Base-by-base conservation (phyloP, 2,329 filamentous ascomycete genomes). In the Colletotrichum liriopes region DNA sequence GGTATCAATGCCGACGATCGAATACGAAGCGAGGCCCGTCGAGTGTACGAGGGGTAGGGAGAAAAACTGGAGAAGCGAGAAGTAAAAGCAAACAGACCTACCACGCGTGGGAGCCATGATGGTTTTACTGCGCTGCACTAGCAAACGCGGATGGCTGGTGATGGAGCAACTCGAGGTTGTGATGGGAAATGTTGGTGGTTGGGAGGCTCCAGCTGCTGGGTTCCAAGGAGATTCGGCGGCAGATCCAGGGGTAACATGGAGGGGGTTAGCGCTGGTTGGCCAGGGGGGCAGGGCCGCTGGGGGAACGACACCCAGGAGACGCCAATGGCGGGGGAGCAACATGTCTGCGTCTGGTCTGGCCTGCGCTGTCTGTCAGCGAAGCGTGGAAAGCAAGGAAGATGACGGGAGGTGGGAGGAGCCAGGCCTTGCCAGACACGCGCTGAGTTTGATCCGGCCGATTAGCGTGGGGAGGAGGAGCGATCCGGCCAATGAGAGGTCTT, bases 121-220 rank as follows among this genome's bases (percentile, higher is more conserved):
- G 67, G 62, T 75, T 73, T 71, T 73, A 73, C 72, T 73, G 43
- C 61, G 64, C 11, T 49, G 55, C 60, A 71, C 65, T 73, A 67
- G 51, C 69, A 51, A 70, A 66, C 56, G 65, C 56, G 20, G 68
- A 75, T 74, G 73, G 73, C 73, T 75, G 73, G 71, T 51, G 47
- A 29, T 41, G 29, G 37, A 52, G 32, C 29, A 51, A 61, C 41
- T 29, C 32, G 23, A 51, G 55, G 32, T 73, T 60, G 62, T 59
- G 71, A 71, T 67, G 72, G 49, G 26, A 70, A 74, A 73, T 54
- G 59, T 39, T 74, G 74, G 73, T 75, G 74, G 74, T 74, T 75
- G 74, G 74, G 74, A 67, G 6, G 49, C 20, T 71, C 47, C 55
- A 49, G 47, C 29, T 60, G 63, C 23, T 41, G 54, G 65, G 65